A percentile compares a stretch with the other conserved stretches of the same genome.
These are phyloP conservation scores for Cladosporium sp. DNA, from an alignment of 2,329 filamentous ascomycete genomes.

Conservation along the genomic window DNA sequence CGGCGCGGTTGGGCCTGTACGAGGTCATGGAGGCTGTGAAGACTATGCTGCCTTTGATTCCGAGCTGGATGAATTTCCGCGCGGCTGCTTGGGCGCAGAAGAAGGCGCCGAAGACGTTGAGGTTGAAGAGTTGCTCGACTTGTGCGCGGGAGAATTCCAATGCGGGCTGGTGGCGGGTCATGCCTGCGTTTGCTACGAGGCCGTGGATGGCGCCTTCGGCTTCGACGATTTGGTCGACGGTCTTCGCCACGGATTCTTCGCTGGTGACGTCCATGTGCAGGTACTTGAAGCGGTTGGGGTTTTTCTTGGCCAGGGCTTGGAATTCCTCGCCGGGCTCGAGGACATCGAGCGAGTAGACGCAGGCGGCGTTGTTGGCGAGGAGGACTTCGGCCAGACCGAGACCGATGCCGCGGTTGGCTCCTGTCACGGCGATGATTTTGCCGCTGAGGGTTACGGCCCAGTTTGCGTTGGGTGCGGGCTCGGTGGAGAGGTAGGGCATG, in stretches of 20 bases:
- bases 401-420: slow-evolving; percentile 83
- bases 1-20: slow-evolving; percentile 29
- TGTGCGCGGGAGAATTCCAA: slow-evolving; percentile 27
- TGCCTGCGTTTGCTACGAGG: slow-evolving; percentile 27
- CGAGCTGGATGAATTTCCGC: slow-evolving; percentile 30
- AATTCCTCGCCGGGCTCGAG: slow-evolving; percentile 29
- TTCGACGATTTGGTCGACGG: slow-evolving; percentile 23
- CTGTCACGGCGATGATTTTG: slow-evolving; percentile 82
- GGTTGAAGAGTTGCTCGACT: slow-evolving; percentile 31
- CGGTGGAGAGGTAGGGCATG: slow-evolving; percentile 35
- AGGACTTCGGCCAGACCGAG: slow-evolving; percentile 29
- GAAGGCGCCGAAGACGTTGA: slow-evolving; percentile 36
- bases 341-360: slow-evolving; percentile 28
- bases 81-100: slow-evolving; percentile 31
- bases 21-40: slow-evolving; percentile 35
- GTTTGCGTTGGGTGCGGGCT: slow-evolving; percentile 40
- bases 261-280: slow-evolving; percentile 28
- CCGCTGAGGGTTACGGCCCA: slow-evolving; percentile 46
- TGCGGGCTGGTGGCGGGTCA: slow-evolving; percentile 28
- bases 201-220: slow-evolving; percentile 24
- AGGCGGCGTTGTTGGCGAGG: slow-evolving; percentile 26
- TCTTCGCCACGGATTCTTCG: slow-evolving; percentile 20
- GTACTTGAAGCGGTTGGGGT: slow-evolving; percentile 26
- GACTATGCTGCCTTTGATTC: slow-evolving; percentile 33
- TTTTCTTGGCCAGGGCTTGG: slow-evolving; percentile 22